A percentile compares a stretch with the other conserved stretches of the same genome.
Evolutionary conservation across 192 early-diverging fungal genomes (phyloP).

Genomic region (Cladochytrium replicatum): DNA sequence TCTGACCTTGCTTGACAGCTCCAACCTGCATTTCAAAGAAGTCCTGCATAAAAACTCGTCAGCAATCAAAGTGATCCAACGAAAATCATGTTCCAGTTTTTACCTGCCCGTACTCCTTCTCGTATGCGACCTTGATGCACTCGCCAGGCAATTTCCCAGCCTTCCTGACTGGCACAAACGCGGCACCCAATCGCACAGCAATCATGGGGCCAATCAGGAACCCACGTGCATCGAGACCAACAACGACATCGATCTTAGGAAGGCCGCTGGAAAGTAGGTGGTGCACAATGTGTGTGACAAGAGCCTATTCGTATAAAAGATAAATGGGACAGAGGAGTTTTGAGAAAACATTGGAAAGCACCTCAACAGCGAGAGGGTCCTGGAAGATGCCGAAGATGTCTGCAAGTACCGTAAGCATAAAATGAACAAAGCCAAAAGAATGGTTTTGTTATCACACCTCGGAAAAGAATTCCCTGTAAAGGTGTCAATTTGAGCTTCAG

Average conservation of each 20-base stretch:
- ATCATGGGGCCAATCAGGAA: constrained; percentile 90
- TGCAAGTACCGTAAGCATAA: constrained; percentile 48
- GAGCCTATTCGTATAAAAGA: constrained; percentile 24
- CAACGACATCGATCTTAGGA: constrained; percentile 76
- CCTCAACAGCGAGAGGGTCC: constrained; percentile 85
- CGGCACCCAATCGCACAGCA: constrained; percentile 73
- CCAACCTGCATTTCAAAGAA: constrained; percentile 85
- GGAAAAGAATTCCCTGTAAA: constrained; percentile 87
- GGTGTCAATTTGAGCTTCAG: background rate
- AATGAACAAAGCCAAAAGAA: background rate
- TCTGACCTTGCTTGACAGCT: constrained; percentile 67
- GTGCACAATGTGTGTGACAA: constrained; percentile 79
- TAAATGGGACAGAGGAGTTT: background rate
- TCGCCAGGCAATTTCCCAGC: constrained; percentile 89
- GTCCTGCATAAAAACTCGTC: constrained; percentile 38
- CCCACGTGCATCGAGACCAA: constrained; percentile 96
- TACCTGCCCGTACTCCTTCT: constrained; percentile 90
- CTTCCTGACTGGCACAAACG: constrained; percentile 95
- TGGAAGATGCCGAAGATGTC: constrained; percentile 96
- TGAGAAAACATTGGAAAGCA: background rate
- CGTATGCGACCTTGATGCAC: constrained; percentile 55
- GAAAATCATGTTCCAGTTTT: constrained; percentile 1
- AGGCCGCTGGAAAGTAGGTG: constrained; percentile 50
- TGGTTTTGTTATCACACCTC: constrained; percentile 19
- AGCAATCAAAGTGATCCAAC: background rate